Base-by-base conservation (phyloP, 768 basidiomycete species). In the Kwoniella mangroviensis region DNA sequence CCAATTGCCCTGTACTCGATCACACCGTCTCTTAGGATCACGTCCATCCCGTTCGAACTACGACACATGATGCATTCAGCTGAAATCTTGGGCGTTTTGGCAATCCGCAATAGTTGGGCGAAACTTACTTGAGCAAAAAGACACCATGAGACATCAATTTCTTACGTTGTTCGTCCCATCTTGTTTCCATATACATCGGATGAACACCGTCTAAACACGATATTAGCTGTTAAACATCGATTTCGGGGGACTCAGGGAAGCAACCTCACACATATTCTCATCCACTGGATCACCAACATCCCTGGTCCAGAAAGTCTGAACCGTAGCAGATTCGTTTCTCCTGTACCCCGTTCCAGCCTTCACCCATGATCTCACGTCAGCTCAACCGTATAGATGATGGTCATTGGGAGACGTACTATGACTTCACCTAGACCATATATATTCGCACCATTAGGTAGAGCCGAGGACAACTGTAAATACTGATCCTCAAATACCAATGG, bases 401-500 rank as follows among this genome's bases (percentile, higher is more conserved):
- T n/a, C 17, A 63, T 9, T 63, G 19, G 21, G 17, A 17, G 12
- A 61, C 67, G 55, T 49, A 68, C 69, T 53, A 73, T 70, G 40
- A 71, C 70, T 67, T 94, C 91, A 2, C 91, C 91, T 11, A 92
- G 85, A 2, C 92, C 92, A 77, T 91, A 92, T 65, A 92, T 87
- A 80, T 92, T 91, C 28, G 91, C 87, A 52, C 87, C 80, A 3
- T 79, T 63, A 0, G 90, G 89, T 0, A 92, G 81, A 55, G 77
- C 79, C 19, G 90, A 90, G 78, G 90, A 89, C 71, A 92, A 83
- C 63, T 90, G 89, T 15, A 92, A 85, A 78, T 90, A 92, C 81
- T 92, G 91, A 1, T 89, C 87, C 73, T 91, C 90, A 75, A 90
- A 92, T 71, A 93, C 88, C 80, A 93, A 84, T 0, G 90, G 85